A percentile compares a stretch with the other conserved stretches of the same genome.
phyloP scores from a whole-genome alignment of 192 early-diverging fungal genomes.

The Phlyctochytrium arcticum region DNA sequence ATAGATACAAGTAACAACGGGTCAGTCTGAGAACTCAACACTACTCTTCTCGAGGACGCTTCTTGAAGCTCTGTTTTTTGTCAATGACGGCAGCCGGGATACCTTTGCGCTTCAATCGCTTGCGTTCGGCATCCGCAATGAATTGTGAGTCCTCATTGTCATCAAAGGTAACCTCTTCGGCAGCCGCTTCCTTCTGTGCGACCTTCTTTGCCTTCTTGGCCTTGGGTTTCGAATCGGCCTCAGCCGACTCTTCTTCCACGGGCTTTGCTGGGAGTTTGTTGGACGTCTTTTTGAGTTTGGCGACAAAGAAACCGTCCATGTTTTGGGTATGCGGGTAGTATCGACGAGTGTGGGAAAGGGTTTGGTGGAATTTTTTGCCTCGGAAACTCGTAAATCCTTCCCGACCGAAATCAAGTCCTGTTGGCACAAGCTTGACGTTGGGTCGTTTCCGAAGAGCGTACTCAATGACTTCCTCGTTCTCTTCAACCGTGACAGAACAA shows the following conservation, averaged over 20 bases:
- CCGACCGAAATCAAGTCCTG: slow-evolving; percentile 89
- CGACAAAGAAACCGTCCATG: slow-evolving; percentile 99
- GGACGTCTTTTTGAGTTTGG: slow-evolving; percentile 92
- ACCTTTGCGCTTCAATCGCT: slow-evolving; percentile 43
- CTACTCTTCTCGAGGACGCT: too few species aligned
- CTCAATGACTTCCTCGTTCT: slow-evolving; percentile 96
- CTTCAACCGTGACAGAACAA: slow-evolving; percentile 95
- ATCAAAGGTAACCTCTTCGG: slow-evolving; percentile 49
- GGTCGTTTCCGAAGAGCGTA: slow-evolving; percentile 93
- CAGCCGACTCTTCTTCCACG: slow-evolving; percentile 35
- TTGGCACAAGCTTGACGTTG: slow-evolving; percentile 86
- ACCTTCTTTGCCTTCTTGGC: slow-evolving; percentile 26
- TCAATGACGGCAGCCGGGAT: slow-evolving; percentile 29
- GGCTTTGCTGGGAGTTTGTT: slow-evolving; percentile 66
- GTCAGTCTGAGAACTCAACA: too few species aligned
- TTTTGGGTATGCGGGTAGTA: slow-evolving; percentile 98
- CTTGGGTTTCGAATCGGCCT: neutral
- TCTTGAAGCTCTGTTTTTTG: too few species aligned
- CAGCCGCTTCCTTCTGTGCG: neutral
- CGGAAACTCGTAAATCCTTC: slow-evolving; percentile 88
- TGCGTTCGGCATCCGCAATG: slow-evolving; percentile 40
- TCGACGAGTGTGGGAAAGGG: slow-evolving; percentile 74
- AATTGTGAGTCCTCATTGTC: slow-evolving; percentile 57
- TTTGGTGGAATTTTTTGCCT: slow-evolving; percentile 82
- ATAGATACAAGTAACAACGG: too few species aligned